phyloP scores from a whole-genome alignment of 257 asterid species.

The Fraxinus excelsior region DNA sequence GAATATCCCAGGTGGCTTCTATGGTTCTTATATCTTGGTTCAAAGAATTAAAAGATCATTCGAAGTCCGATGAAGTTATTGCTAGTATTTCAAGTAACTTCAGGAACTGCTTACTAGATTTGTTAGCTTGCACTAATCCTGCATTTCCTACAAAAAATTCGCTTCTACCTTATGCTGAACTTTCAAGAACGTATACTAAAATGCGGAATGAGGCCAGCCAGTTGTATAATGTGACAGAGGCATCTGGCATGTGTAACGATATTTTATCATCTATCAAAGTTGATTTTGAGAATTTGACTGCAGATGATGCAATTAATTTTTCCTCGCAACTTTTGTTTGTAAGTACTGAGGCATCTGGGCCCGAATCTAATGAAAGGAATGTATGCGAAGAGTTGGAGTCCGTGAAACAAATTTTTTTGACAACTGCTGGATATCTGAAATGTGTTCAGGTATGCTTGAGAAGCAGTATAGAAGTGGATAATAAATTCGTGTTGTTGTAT shows the following conservation, averaged over 20 bases:
- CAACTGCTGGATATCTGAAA: slow-evolving; percentile 93
- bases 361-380: slow-evolving; percentile 57
- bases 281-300: slow-evolving; percentile 70
- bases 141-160: slow-evolving; percentile 92
- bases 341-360: slow-evolving; percentile 43
- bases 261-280: slow-evolving; percentile 49
- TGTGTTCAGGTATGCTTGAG: slow-evolving; percentile 78
- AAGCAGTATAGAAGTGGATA: slow-evolving; percentile 13
- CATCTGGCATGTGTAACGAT: slow-evolving; percentile 64
- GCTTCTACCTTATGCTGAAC: slow-evolving; percentile 84
- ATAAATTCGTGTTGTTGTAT: not conserved
- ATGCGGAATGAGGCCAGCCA: slow-evolving; percentile 94
- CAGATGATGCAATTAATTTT: slow-evolving; percentile 82
- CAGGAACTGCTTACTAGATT: slow-evolving; percentile 68
- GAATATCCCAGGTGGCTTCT: slow-evolving; percentile 75
- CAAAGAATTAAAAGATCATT: slow-evolving; percentile 61
- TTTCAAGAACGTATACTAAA: slow-evolving; percentile 85
- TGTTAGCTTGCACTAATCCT: slow-evolving; percentile 83
- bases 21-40: slow-evolving; percentile 93
- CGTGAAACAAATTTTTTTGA: slow-evolving; percentile 77
- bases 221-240: slow-evolving; percentile 58
- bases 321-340: slow-evolving; percentile 65
- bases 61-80: slow-evolving; percentile 49
- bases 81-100: slow-evolving; percentile 61
- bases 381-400: slow-evolving; percentile 82